Percentiles rank a stretch among this genome's conserved stretches.
These are phyloP conservation scores for Geotrichum bryndzae DNA, from an alignment of 1,139 yeast genomes.

Conservation along the genomic window DNA sequence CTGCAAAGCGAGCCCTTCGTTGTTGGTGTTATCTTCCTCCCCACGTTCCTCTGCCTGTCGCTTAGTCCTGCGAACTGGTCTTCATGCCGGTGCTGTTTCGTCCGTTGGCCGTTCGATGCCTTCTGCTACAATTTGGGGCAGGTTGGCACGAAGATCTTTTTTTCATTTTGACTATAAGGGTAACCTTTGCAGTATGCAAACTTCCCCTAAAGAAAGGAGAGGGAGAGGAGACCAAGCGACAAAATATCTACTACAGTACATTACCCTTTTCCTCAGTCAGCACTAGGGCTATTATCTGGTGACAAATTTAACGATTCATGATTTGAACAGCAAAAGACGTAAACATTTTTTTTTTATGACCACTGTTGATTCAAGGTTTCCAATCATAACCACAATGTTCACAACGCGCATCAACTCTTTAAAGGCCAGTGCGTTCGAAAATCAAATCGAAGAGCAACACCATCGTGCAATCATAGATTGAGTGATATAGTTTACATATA, in stretches of 20 bases:
- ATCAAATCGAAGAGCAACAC: not conserved
- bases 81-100: not conserved
- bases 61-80: not conserved
- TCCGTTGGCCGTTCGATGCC: not conserved
- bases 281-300: too few species aligned
- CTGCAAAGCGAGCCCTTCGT: not conserved
- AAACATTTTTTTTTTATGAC: not conserved
- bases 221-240: not conserved
- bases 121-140: not conserved
- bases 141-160: not conserved
- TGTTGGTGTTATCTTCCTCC: not conserved
- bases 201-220: not conserved
- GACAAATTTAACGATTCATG: too few species aligned
- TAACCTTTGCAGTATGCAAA: not conserved
- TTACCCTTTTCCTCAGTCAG: too few species aligned
- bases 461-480: too few species aligned
- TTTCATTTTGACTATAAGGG: not conserved
- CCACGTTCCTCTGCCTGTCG: not conserved
- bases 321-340: too few species aligned
- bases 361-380: not conserved
- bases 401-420: not conserved
- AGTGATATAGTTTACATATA: too few species aligned
- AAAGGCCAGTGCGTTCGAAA: not conserved
- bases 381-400: not conserved
- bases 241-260: too few species aligned